Evolutionary conservation across 208 protist species (phyloP).

Genomic region (Trypanosoma conorhini): DNA sequence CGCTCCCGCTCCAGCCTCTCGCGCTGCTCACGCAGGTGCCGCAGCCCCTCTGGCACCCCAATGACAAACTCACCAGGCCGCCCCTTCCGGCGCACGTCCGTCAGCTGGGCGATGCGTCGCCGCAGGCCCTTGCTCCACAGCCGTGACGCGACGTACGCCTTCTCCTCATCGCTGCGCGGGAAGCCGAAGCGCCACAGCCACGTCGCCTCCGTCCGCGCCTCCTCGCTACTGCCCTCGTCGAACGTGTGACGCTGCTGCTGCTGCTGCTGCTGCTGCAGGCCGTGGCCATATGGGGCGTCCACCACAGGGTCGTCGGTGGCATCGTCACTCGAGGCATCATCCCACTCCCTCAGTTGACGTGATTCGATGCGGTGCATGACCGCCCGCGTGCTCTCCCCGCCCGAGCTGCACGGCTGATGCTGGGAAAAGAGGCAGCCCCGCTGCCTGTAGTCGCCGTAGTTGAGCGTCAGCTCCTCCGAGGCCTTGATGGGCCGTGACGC

Average conservation of each 20-base stretch:
- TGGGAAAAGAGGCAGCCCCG: conserved; percentile 73
- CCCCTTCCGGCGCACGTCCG: conserved; percentile 78
- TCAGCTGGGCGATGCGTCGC: conserved; percentile 74
- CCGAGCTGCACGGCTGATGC: not conserved
- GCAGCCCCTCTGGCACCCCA: conserved; percentile 86
- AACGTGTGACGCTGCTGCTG: conserved; percentile 1
- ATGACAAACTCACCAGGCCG: conserved; percentile 85
- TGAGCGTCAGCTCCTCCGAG: conserved; percentile 71
- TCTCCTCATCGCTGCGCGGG: conserved; percentile 54
- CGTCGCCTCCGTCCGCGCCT: conserved; percentile 51
- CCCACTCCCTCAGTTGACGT: conserved; percentile 29
- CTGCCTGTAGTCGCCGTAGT: conserved; percentile 69
- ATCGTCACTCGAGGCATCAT: conserved; percentile 9
- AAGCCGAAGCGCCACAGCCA: conserved; percentile 91
- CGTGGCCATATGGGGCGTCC: conserved; percentile 30
- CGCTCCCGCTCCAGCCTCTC: conserved; percentile 75
- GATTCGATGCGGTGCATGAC: conserved; percentile 27
- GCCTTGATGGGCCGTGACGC: conserved; percentile 50
- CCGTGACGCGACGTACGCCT: conserved; percentile 55
- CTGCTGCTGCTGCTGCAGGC: conserved; percentile 4
- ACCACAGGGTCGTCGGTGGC: conserved; percentile 3
- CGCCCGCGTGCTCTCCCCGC: not conserved
- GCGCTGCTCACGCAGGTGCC: conserved; percentile 74
- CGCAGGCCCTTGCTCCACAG: conserved; percentile 65
- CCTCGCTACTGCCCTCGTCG: conserved; percentile 14